A percentile compares a stretch with the other conserved stretches of the same genome.
Evolutionary conservation across 495 filamentous ascomycete genomes (phyloP).

Genomic region (Talaromyces wortmannii): DNA sequence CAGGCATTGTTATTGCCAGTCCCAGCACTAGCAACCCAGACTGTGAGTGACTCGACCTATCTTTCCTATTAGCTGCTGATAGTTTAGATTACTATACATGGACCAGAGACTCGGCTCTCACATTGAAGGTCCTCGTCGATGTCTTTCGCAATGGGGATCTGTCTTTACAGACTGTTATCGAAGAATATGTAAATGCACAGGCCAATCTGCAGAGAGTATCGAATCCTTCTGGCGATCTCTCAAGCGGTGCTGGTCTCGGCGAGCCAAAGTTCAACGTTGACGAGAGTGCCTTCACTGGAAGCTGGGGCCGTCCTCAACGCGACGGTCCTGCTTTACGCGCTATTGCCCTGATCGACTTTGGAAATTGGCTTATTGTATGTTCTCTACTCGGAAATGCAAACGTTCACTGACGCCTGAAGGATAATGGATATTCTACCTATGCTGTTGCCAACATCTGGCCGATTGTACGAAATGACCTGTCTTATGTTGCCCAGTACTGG

Average conservation of each 20-base stretch:
- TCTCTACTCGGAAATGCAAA: not conserved
- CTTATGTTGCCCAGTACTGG: conserved; percentile 71
- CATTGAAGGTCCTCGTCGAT: conserved; percentile 45
- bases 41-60: conserved; percentile 40
- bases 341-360: conserved; percentile 30
- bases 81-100: conserved; percentile 44
- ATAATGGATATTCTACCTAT: conserved; percentile 22
- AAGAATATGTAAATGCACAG: conserved; percentile 50
- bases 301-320: conserved; percentile 58
- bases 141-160: conserved; percentile 38
- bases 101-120: conserved; percentile 54
- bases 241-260: conserved; percentile 45
- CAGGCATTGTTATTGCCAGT: conserved; percentile 56
- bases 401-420: conserved; percentile 1
- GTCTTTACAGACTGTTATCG: conserved; percentile 37
- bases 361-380: conserved; percentile 17
- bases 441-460: conserved; percentile 40
- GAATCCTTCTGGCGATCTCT: conserved; percentile 37
- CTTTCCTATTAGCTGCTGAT: conserved; percentile 31
- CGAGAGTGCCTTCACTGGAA: conserved; percentile 41
- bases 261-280: conserved; percentile 59
- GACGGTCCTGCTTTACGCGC: conserved; percentile 48
- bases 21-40: conserved; percentile 52
- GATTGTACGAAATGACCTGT: conserved; percentile 48
- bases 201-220: conserved; percentile 41